These are phyloP conservation scores for Backusella westeae DNA, from an alignment of 192 early-diverging fungal species.

Conservation along the genomic window DNA sequence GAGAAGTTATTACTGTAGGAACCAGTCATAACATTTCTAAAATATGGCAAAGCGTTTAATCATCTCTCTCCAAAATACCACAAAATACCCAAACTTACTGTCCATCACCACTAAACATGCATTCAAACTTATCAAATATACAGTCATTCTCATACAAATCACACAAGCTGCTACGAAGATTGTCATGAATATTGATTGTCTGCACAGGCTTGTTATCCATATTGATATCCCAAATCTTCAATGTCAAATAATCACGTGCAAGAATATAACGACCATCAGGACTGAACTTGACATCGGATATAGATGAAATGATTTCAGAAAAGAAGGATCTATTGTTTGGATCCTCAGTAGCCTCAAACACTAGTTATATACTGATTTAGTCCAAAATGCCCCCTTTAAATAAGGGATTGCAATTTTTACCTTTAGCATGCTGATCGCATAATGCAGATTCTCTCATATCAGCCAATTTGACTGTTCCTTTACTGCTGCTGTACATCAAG, in stretches of 20 bases:
- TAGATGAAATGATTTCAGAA: slow-evolving; percentile 98
- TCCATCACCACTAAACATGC: slow-evolving; percentile 93
- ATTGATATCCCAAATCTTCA: slow-evolving; percentile 98
- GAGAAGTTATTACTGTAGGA: slow-evolving; percentile 99
- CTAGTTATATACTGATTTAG: slow-evolving; percentile 28
- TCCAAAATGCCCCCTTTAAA: background rate
- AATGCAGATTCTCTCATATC: slow-evolving; percentile 96
- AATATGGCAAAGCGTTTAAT: background rate
- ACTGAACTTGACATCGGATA: slow-evolving; percentile 96
- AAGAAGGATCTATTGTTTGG: slow-evolving; percentile 95
- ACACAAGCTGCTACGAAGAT: slow-evolving; percentile 91
- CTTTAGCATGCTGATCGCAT: slow-evolving; percentile 89
- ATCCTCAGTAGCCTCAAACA: slow-evolving; percentile 94
- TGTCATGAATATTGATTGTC: slow-evolving; percentile 94
- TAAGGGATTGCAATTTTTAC: slow-evolving; percentile 46
- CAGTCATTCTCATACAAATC: slow-evolving; percentile 99
- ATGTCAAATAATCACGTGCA: slow-evolving; percentile 93
- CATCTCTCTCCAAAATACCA: background rate
- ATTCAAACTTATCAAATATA: slow-evolving; percentile 99
- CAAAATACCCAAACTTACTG: slow-evolving; percentile 53
- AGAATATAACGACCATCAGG: slow-evolving; percentile 95
- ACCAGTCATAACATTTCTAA: slow-evolving; percentile 83
- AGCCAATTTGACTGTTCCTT: slow-evolving; percentile 94
- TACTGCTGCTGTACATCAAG: slow-evolving; percentile 97
- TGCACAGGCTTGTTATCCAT: slow-evolving; percentile 93